Evolutionary conservation across 805 yeast species (phyloP).

Genomic region (Suhomyces faveliae): DNA sequence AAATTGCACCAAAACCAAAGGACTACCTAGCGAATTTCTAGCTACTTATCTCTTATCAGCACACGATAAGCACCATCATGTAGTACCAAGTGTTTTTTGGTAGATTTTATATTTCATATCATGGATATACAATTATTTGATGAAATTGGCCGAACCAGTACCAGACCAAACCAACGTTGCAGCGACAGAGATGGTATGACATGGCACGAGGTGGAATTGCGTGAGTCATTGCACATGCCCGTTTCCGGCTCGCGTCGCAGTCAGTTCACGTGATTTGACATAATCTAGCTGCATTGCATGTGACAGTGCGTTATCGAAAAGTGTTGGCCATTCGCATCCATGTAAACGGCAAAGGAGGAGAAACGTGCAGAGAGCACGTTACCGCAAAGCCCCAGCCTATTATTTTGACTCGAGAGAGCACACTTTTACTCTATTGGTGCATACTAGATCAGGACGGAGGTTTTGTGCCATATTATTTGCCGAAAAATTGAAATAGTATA

Average conservation of each 20-base stretch:
- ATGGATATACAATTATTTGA: too few species aligned
- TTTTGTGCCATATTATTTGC: not conserved
- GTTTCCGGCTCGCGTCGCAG: conserved; percentile 1
- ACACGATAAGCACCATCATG: too few species aligned
- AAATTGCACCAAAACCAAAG: not conserved
- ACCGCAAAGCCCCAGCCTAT: not conserved
- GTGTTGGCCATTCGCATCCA: not conserved
- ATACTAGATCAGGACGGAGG: not conserved
- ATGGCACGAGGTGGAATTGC: not conserved
- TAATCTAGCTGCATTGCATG: not conserved
- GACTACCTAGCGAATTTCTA: not conserved
- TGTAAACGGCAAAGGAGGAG: not conserved
- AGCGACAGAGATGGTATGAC: too few species aligned
- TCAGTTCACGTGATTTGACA: conserved; percentile 3
- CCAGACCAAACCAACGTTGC: too few species aligned
- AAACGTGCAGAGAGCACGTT: conserved; percentile 1
- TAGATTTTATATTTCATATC: too few species aligned
- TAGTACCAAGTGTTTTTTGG: too few species aligned
- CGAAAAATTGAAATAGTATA: not conserved
- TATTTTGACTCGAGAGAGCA: not conserved
- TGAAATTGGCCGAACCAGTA: not conserved
- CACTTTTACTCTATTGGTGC: not conserved
- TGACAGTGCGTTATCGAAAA: not conserved
- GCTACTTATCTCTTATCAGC: too few species aligned
- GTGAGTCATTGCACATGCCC: conserved; percentile 2